Evolutionary conservation across 1,284 basidiomycete species (phyloP).

Genomic region (Termitomyces sp.): DNA sequence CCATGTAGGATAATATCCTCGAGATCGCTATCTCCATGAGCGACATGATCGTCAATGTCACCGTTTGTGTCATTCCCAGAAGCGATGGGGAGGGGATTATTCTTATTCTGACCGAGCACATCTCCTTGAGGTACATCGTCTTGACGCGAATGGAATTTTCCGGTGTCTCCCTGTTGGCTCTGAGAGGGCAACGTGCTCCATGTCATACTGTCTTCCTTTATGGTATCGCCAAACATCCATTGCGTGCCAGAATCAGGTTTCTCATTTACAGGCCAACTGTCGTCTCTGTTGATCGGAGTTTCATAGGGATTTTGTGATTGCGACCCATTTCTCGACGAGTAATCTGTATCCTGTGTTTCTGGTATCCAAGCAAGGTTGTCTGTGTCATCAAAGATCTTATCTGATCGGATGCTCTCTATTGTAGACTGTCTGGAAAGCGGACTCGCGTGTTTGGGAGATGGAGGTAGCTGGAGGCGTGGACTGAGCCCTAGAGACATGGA

Average conservation of each 20-base stretch:
- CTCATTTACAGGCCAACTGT: conserved; percentile 70
- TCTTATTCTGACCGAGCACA: neutral
- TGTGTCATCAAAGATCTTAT: conserved; percentile 46
- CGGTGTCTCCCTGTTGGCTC: conserved; percentile 39
- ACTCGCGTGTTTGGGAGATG: conserved; percentile 24
- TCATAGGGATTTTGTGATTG: conserved; percentile 26
- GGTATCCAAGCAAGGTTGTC: conserved; percentile 50
- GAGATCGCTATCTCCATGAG: conserved; percentile 34
- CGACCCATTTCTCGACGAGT: conserved; percentile 32
- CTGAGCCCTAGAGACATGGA: conserved; percentile 4
- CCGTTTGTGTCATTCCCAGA: conserved; percentile 24
- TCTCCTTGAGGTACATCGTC: conserved; percentile 2
- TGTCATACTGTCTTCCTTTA: conserved; percentile 61
- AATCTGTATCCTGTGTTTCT: conserved; percentile 56
- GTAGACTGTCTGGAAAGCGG: conserved; percentile 50
- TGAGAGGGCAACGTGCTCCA: conserved; percentile 65
- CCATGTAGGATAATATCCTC: conserved; percentile 35
- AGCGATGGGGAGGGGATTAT: conserved; percentile 17
- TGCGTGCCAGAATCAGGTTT: conserved; percentile 47
- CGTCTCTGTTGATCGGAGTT: conserved; percentile 49
- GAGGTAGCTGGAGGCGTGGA: conserved; percentile 25
- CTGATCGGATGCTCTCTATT: conserved; percentile 46
- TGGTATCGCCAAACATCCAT: conserved; percentile 51
- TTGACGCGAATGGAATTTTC: conserved; percentile 19
- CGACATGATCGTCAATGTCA: conserved; percentile 19